Conservation (phyloP, 768 basidiomycete species). For the Artomyces pyxidatus region DNA sequence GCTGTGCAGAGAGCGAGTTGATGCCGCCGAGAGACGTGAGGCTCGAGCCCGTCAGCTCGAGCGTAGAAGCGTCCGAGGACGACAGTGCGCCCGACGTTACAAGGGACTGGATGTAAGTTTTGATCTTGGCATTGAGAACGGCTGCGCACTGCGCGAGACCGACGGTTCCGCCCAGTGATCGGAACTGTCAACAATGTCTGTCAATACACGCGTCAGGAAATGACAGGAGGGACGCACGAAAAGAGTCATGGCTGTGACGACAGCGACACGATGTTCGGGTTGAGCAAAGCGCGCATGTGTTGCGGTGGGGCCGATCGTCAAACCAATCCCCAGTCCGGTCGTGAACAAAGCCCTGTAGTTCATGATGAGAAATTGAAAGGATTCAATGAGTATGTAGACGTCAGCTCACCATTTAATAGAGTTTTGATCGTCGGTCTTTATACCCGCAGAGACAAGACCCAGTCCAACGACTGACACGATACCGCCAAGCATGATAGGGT, state of each 20-base stretch:
- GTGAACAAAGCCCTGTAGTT: constrained; percentile 34
- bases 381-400: no score
- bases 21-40: constrained; percentile 31
- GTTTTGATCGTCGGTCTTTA: constrained; percentile 29
- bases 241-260: constrained; percentile 34
- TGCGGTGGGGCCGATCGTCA: constrained; percentile 29
- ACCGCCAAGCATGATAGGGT: constrained; percentile 32
- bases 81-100: constrained; percentile 24
- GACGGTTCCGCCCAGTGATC: constrained; percentile 41
- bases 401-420: constrained; percentile 31
- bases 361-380: not conserved
- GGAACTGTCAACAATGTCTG: constrained; percentile 32
- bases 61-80: constrained; percentile 19
- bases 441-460: constrained; percentile 35
- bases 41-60: constrained; percentile 21
- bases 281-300: constrained; percentile 41
- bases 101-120: constrained; percentile 22
- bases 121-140: constrained; percentile 36
- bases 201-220: not conserved
- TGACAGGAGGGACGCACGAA: constrained; percentile 30
- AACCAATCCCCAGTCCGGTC: constrained; percentile 36
- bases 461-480: constrained; percentile 31
- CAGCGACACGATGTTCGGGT: constrained; percentile 31
- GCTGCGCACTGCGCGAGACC: constrained; percentile 48
- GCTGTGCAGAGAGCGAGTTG: constrained; percentile 25